Evolutionary conservation across 2,329 filamentous ascomycete species (phyloP), one percentile per base, ranked within the genome.

Genomic region (Fusarium nisikadoi): DNA sequence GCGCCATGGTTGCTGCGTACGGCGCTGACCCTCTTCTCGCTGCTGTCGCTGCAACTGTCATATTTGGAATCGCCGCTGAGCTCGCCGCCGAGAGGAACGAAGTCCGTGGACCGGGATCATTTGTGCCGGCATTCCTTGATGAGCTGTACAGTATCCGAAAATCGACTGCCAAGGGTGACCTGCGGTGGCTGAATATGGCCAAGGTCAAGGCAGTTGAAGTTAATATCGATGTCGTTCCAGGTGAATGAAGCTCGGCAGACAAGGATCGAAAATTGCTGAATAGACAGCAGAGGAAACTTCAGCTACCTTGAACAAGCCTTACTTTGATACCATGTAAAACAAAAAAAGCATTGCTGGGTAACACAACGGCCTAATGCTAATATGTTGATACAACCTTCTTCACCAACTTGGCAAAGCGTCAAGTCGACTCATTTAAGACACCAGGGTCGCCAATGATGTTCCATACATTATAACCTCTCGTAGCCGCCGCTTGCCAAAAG

Each of bases 91-190:
- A 88, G 76, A 84, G 89, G 57, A 65, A 83, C 0, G 87, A 91
- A 70, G 93, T 96, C 6, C 86, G 85, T 65, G 95, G 95, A 0
- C 94, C 95, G 0, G 95, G 95, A 0, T 94, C 91, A 2, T 98
- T 98, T 83, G 90, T 97, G 17, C 92, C 94, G 0, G 91, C 91
- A 0, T 95, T 98, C 77, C 83, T 98, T 45, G 95, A 98, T 75
- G 92, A 89, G 81, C 76, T 92, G 70, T 86, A 86, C 74, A 79
- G 79, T 29, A 76, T 90, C 23, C 81, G 88, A 60, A 83, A 83
- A 71, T 84, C 84, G 36, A 87, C 88, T 6, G 82, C 80, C 1
- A 77, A 79, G 9, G 86, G 85, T 0, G 83, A 90, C 67, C 54
- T 83, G 12, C 73, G 71, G 11, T 92, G 90, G 90, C 77, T 89